Evolutionary conservation across 768 basidiomycete species (phyloP), one percentile per base, ranked within the genome.

Genomic region (Amanita fuliginea): DNA sequence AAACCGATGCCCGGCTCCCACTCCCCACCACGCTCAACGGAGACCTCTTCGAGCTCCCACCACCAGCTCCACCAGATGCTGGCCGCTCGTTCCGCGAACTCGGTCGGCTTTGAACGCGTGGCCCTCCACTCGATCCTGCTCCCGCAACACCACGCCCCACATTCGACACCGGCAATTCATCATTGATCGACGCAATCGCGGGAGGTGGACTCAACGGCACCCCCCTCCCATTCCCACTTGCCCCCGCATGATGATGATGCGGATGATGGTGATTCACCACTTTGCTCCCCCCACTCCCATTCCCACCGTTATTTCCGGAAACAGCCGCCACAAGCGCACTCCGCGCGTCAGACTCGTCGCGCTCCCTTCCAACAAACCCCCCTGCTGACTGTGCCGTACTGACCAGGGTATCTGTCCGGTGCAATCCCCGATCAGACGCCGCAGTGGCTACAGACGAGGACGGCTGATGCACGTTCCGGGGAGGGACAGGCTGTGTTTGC

Each of bases 151-250:
- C 32, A 32, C 32, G 32, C 11, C 63, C 61, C 13, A 65, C 54
- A 50, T 62, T 60, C 30, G 63, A 62, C 5, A 59, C 59, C 18
- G 63, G 62, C 11, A 61, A 54, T 2, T 57, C 55, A 32, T 59
- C 57, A 6, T 50, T 50, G 24, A 50, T 42, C 32, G 49, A 50
- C 13, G 49, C 49, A 35, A 50, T 50, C 4, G 47, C 47, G 4
- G 49, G 49, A 5, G 49, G 49, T 4, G 49, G 49, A 40, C 49
- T 49, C 34, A 37, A 57, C 56, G 39, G 46, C 40, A 39, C 55
- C 51, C 40, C 10, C 53, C 40, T 35, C 42, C 42, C 34, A 28
- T 37, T 55, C n/a, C 55, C 62, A 18, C 57, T 56, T 16, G 9
- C 10, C 30, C 30, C 30, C 30, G 54, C 57, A 6, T 55, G 47